phyloP scores from a whole-genome alignment of 371 early-diverging fungal genomes.

The Gilbertella persicaria region DNA sequence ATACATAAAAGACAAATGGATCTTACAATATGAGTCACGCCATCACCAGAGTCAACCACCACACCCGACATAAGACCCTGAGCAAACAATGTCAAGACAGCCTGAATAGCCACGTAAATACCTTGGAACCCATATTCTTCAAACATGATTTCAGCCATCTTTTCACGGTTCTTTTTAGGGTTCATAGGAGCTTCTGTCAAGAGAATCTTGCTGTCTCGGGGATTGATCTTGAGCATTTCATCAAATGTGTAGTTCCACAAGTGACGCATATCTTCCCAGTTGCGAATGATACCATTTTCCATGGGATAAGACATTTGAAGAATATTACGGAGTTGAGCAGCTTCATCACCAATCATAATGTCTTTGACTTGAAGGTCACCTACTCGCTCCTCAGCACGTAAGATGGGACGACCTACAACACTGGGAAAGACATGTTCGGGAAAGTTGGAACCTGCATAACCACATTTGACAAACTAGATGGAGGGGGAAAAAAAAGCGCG shows the following conservation, averaged over 20 bases:
- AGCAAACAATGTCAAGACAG: slow-evolving; percentile 95
- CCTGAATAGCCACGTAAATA: slow-evolving; percentile 95
- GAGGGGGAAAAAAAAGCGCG: slow-evolving; percentile 17
- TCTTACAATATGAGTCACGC: slow-evolving; percentile 94
- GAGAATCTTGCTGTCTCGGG: slow-evolving; percentile 86
- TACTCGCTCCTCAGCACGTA: slow-evolving; percentile 91
- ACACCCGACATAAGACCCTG: slow-evolving; percentile 97
- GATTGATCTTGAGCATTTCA: slow-evolving; percentile 88
- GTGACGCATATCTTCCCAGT: slow-evolving; percentile 98
- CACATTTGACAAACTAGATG: slow-evolving; percentile 92
- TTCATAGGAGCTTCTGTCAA: slow-evolving; percentile 97
- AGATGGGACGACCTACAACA: slow-evolving; percentile 95
- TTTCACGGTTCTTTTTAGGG: slow-evolving; percentile 88
- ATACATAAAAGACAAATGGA: background rate
- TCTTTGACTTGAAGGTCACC: slow-evolving; percentile 84
- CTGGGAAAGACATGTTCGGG: slow-evolving; percentile 95
- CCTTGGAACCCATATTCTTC: slow-evolving; percentile 94
- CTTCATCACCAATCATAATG: slow-evolving; percentile 98
- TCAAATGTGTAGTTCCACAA: slow-evolving; percentile 97
- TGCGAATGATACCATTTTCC: slow-evolving; percentile 97
- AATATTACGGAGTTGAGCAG: slow-evolving; percentile 82
- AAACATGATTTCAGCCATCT: slow-evolving; percentile 95
- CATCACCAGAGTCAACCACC: slow-evolving; percentile 97
- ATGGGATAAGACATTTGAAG: slow-evolving; percentile 97
- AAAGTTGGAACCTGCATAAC: slow-evolving; percentile 95